Evolutionary conservation across 495 filamentous ascomycete species (phyloP), one percentile per base, ranked within the genome.

Genomic region (Penicillium bialowiezense): DNA sequence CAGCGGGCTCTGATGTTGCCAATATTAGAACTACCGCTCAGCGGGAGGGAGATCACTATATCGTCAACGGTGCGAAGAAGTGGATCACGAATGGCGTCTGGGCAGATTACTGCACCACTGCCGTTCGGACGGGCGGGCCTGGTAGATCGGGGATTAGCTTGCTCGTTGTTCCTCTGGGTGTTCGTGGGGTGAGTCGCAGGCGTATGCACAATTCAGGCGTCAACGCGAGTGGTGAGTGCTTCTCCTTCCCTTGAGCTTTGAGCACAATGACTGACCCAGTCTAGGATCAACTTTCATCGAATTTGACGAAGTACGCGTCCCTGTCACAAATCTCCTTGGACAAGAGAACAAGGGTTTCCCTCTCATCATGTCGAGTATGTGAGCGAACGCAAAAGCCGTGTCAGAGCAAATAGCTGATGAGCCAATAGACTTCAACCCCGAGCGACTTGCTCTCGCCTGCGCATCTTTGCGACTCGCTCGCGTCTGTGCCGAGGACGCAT

Each of bases 171-270:
- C 74, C 77, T 2, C 54, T 80, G 39, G 56, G 67, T 28, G 62
- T 68, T n/a, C 44, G 59, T 1, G 78, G 78, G 1, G 70, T 82
- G 15, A 70, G 78, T 61, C 67, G 81, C 36, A 85, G 90, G 65
- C 85, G 90, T 74, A 95, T 89, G 20, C 78, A 78, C 19, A 92
- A 95, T 67, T 91, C 88, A 8, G 76, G 87, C 12, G 67, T 71
- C 0, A 69, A 70, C 49, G 70, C 70, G 5, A 71, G 68, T 39
- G 68, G 68, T 69, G 62, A 9, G 64, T 34, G 9, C 8, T 29
- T 12, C 21, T 13, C 34, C 5, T 17, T 7, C 52, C 80, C 1
- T 83, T 79, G 17, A 83, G 1, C 5, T 10, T 7, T 34, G 7
- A 29, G n/a, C 8, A 21, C 7, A 23, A 13, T 23, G 52, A 44